Evolutionary conservation across 2,329 filamentous ascomycete species (phyloP).

Genomic region (Lachnellula occidentalis): DNA sequence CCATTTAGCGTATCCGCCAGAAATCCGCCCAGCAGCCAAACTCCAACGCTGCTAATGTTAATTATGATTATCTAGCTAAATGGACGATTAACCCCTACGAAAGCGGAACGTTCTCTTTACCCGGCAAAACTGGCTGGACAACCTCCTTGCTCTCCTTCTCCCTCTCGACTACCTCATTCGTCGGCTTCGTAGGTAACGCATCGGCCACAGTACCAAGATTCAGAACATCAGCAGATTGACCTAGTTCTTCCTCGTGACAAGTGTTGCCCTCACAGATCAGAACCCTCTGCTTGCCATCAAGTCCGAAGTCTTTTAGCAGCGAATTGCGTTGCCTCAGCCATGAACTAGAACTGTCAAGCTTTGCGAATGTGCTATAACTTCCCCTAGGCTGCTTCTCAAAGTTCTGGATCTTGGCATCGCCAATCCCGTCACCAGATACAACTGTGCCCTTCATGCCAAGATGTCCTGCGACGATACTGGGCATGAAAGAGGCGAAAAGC

Average conservation of each 20-base stretch:
- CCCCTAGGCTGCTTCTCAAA: slow-evolving; percentile 28
- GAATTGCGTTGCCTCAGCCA: slow-evolving; percentile 48
- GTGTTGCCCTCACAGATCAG: slow-evolving; percentile 41
- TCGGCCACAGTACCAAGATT: neutral
- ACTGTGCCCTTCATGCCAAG: slow-evolving; percentile 61
- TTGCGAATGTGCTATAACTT: slow-evolving; percentile 20
- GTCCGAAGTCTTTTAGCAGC: slow-evolving; percentile 31
- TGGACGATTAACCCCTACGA: neutral
- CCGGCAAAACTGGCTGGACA: no score
- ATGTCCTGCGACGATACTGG: slow-evolving; percentile 64
- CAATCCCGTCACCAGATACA: slow-evolving; percentile 32
- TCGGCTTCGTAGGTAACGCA: neutral
- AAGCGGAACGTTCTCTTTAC: neutral
- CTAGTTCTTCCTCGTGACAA: slow-evolving; percentile 36
- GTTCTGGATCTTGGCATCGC: slow-evolving; percentile 30
- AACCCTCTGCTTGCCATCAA: slow-evolving; percentile 36
- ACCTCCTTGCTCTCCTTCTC: neutral
- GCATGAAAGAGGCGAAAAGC: slow-evolving; percentile 78
- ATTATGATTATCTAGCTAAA: no score
- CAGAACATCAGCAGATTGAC: neutral
- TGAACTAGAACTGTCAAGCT: slow-evolving; percentile 20
- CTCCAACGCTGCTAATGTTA: no score
- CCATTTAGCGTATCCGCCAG: neutral
- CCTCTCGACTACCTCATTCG: neutral
- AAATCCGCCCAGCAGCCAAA: no score